phyloP scores from a whole-genome alignment of 169 alveolate genomes.

The Perkinsus olseni region DNA sequence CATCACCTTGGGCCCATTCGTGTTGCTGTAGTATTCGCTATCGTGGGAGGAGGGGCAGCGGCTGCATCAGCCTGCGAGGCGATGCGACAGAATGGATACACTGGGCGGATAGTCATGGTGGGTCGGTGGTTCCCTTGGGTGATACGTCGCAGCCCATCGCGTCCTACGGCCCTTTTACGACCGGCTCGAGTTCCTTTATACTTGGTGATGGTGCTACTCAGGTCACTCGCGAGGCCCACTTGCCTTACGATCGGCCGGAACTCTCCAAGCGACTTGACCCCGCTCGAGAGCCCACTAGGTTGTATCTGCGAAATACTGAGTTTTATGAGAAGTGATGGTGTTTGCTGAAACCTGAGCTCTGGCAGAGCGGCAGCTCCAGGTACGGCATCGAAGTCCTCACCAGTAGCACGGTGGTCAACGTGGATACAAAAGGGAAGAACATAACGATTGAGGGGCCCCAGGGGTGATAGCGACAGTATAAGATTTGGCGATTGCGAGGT shows the following conservation, averaged over 20 bases:
- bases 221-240: neutral
- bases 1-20: neutral
- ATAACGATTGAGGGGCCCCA: neutral
- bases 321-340: neutral
- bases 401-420: neutral
- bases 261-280: neutral
- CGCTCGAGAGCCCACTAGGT: neutral
- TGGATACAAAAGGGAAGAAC: neutral
- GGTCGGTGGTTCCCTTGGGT: too few relatives aligned
- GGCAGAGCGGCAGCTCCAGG: neutral
- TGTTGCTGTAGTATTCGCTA: conserved; percentile 30
- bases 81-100: conserved; percentile 56
- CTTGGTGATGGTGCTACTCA: neutral
- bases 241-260: neutral
- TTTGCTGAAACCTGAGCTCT: neutral
- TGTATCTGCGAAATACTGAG: neutral
- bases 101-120: conserved; percentile 29
- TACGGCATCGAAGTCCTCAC: neutral
- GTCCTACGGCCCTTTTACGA: too few relatives aligned
- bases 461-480: neutral
- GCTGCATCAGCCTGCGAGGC: conserved; percentile 69
- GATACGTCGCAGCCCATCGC: too few relatives aligned
- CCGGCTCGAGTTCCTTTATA: too few relatives aligned
- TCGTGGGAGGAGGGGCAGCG: conserved; percentile 79
- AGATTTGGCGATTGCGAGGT: neutral